Percentiles rank a stretch among this genome's conserved stretches.
Evolutionary conservation across 495 filamentous ascomycete species (phyloP).

Genomic region (Xylaria castorea): DNA sequence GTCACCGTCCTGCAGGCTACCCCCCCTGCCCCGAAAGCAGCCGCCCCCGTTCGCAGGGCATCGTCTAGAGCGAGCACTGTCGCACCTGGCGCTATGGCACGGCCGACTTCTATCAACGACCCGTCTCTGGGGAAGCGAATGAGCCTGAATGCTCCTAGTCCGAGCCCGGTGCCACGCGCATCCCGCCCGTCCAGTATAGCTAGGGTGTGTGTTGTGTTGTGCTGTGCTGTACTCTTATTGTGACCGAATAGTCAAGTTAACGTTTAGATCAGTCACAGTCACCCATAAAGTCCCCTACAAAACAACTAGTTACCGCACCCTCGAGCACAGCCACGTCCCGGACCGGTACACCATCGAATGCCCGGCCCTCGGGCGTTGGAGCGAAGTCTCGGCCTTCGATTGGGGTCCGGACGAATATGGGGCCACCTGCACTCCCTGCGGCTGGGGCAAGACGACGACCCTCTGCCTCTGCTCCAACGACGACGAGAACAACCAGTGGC

Average conservation of each 20-base stretch:
- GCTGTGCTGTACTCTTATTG: neutral
- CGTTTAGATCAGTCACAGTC: conserved; percentile 55
- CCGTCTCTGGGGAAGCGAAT: conserved; percentile 63
- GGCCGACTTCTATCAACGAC: conserved; percentile 52
- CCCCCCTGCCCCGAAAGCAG: conserved; percentile 42
- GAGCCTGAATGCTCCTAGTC: conserved; percentile 72
- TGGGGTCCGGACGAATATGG: conserved; percentile 67
- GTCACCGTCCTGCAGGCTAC: conserved; percentile 67
- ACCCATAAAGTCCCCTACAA: conserved; percentile 80
- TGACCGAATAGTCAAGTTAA: conserved; percentile 32
- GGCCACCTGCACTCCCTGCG: conserved; percentile 59
- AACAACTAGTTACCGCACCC: conserved; percentile 66
- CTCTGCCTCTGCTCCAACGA: conserved; percentile 43
- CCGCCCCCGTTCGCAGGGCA: conserved; percentile 36
- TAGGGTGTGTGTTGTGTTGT: conserved; percentile 69
- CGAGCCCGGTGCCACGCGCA: conserved; percentile 63
- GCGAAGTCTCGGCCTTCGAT: conserved; percentile 61
- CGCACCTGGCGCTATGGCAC: conserved; percentile 31
- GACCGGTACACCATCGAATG: conserved; percentile 64
- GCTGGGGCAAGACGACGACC: conserved; percentile 41
- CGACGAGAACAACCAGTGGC: conserved; percentile 39
- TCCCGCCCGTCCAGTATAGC: conserved; percentile 60
- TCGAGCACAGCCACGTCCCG: conserved; percentile 65
- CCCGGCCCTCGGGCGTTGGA: conserved; percentile 48
- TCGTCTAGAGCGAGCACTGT: conserved; percentile 38